Base-by-base conservation (phyloP, 768 basidiomycete species). In the Sistotremastrum niveocremeum region DNA sequence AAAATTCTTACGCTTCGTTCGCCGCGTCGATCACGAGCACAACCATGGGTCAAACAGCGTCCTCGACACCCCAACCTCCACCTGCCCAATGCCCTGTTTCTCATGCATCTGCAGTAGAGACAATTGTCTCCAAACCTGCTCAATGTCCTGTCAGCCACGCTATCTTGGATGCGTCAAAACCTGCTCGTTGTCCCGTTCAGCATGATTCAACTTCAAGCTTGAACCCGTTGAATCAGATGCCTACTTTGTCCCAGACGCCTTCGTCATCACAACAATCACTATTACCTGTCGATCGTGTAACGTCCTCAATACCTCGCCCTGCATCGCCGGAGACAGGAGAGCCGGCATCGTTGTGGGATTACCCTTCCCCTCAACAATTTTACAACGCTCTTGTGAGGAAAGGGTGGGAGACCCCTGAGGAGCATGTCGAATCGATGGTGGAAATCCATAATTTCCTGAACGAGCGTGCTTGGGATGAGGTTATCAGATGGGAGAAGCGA, bases 371-470 rank as follows among this genome's bases (percentile, higher is more conserved):
- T 7, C 94, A 98, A 62, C 93, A 97, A 61, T 97, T 98, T 59
- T 93, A 97, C 62, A 98, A 98, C 62, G 94, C 94, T 0, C 72
- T 99, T 9, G 88, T 88, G 7, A 69, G 90, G 51, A 99, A 99
- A 60, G 95, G 95, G 2, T 90, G 86, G 85, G 91, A 94, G 63
- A 94, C 95, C 2, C 90, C 91, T 0, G 91, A 93, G 62, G 89
- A 97, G 55, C 84, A 90, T 62, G 76, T 97, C 39, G 93, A 91
- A 60, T 88, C 81, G 29, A 95, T 99, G 87, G 95, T 99, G 39
- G 81, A 90, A 50, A 97, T 98, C 34, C 95, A 99, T 60, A 99
- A 99, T 61, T 97, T 93, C 54, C 61, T 99, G 62, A 98, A 99
- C 57, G 95, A 99, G 65, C 73, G 81, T 60, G 95, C 95, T 11